phyloP scores from a whole-genome alignment of 371 early-diverging fungal species.

The Mortierella sp. region DNA sequence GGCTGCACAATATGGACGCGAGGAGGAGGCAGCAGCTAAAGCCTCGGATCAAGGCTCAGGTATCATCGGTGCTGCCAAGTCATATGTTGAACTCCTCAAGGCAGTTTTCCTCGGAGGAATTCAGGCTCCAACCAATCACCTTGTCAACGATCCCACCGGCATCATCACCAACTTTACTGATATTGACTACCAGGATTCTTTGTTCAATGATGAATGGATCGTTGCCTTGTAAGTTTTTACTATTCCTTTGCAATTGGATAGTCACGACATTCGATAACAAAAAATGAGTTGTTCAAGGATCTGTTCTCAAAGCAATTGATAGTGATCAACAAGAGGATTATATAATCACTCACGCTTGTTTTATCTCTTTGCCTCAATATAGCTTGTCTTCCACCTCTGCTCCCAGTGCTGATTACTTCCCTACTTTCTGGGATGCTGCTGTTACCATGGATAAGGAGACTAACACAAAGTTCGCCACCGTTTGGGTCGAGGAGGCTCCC shows the following conservation, averaged over 20 bases:
- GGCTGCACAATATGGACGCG: slow-evolving; percentile 33
- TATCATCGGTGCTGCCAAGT: neutral
- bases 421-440: slow-evolving; percentile 44
- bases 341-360: neutral
- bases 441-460: slow-evolving; percentile 33
- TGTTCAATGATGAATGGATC: slow-evolving; percentile 51
- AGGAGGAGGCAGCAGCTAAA: slow-evolving; percentile 17
- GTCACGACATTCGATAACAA: slow-evolving; percentile 3
- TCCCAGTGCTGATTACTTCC: slow-evolving; percentile 48
- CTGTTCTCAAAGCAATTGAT: neutral
- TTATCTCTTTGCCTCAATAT: slow-evolving; percentile 1
- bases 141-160: slow-evolving; percentile 24
- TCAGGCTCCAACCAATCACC: neutral
- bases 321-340: neutral
- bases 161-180: slow-evolving; percentile 41
- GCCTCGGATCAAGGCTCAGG: neutral
- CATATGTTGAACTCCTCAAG: slow-evolving; percentile 19
- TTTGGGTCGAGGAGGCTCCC: slow-evolving; percentile 51
- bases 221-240: slow-evolving; percentile 46
- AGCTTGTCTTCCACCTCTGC: slow-evolving; percentile 31
- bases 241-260: neutral
- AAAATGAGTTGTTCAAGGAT: neutral
- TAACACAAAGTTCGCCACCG: slow-evolving; percentile 36
- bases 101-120: slow-evolving; percentile 23
- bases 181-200: slow-evolving; percentile 32